Evolutionary conservation across 2,329 filamentous ascomycete species (phyloP), one percentile per base, ranked within the genome.

Genomic region (Xylaria polymorpha): DNA sequence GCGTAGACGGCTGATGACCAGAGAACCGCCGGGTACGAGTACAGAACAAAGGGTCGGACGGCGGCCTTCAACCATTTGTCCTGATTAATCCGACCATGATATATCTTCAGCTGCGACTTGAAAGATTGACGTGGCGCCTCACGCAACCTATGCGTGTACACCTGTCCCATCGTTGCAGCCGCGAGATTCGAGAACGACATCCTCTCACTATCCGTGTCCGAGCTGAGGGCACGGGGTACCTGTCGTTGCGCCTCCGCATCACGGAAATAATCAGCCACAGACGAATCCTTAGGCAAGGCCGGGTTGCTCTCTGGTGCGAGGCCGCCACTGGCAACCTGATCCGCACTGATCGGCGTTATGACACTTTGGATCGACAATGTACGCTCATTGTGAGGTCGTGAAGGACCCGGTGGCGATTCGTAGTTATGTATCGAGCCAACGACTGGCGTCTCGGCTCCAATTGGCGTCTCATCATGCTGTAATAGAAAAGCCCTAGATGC

Each of bases 1-100:
- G 94, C 85, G 78, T 98, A 98, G 4, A 97, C 89, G 0, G 92
- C 84, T 0, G 94, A 84, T 6, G 93, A 95, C 95, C 94, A 98
- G 9, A 98, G 86, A 1, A 98, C 92, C 0, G 92, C 88, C 0
- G 96, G 96, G 76, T 98, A 98, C 0, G 91, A 88, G 74, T 91
- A 97, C 0, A 98, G 86, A 56, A 98, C 89, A 70, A 98, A 93
- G 0, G 95, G 96, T 0, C 95, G 87, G 5, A 91, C 51, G 64
- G 92, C 91, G 20, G 93, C 93, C 69, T 90, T 91, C 78, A 91
- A 80, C 94, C 94, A 98, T 10, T 85, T 91, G 75, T 97, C 94
- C 15, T 89, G 84, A 59, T 88, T 88, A 12, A 98, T 87, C 14
- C 94, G 89, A 0, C 95, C 94, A 74, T 94, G 91, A 83, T 87